Evolutionary conservation across 345 rosid genomes (phyloP).

Genomic region (Syzygium jambos): DNA sequence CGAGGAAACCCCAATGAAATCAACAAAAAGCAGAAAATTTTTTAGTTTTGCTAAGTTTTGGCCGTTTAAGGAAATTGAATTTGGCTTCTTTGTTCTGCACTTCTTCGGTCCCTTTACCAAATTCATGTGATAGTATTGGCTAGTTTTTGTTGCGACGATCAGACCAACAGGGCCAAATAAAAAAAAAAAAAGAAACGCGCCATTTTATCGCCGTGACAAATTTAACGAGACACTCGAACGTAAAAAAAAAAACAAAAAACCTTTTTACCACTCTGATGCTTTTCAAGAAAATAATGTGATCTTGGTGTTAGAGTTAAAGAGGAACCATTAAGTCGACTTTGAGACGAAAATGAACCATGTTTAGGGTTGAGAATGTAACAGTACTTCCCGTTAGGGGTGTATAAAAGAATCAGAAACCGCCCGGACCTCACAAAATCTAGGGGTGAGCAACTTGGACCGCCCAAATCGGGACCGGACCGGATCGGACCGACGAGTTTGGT

Average conservation of each 20-base stretch:
- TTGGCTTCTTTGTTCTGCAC: neutral
- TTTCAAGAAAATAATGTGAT: neutral
- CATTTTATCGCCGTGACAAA: neutral
- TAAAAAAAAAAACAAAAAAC: neutral
- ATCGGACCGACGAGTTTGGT: too few relatives aligned
- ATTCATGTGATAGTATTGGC: neutral
- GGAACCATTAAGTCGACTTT: neutral
- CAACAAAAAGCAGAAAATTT: too few relatives aligned
- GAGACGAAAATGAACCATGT: neutral
- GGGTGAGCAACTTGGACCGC: too few relatives aligned
- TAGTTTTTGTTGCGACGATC: neutral
- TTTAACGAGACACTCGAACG: neutral
- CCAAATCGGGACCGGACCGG: too few relatives aligned
- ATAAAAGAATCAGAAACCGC: too few relatives aligned
- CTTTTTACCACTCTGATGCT: neutral
- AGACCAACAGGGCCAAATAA: neutral
- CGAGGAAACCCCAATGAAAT: neutral
- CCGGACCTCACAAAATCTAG: too few relatives aligned
- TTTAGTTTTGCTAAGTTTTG: neutral
- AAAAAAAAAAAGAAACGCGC: rapidly evolving
- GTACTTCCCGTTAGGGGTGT: neutral
- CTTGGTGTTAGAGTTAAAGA: neutral
- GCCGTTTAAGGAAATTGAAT: neutral
- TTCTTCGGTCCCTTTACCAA: neutral
- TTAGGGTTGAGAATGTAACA: neutral